These are phyloP conservation scores for Zymoseptoria crescenta DNA, from an alignment of 2,329 filamentous ascomycete genomes.

Conservation along the genomic window DNA sequence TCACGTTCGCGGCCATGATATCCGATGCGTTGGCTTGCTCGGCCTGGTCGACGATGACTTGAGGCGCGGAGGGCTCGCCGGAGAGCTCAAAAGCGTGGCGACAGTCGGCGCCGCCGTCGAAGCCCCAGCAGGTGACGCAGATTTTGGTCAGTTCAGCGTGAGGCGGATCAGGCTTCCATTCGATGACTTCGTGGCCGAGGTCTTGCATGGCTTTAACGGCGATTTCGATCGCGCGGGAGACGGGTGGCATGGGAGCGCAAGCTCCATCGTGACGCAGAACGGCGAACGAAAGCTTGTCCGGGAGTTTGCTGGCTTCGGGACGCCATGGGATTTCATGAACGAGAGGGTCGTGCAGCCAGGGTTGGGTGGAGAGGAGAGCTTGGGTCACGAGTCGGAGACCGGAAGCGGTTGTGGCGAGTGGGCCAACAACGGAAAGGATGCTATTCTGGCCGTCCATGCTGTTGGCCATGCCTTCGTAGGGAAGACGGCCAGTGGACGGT, in stretches of 20 bases:
- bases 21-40: slow-evolving; percentile 35
- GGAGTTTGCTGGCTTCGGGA: slow-evolving; percentile 34
- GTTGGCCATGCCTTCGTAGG: slow-evolving; percentile 53
- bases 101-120: slow-evolving; percentile 46
- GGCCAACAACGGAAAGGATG: slow-evolving; percentile 56
- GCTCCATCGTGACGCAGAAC: slow-evolving; percentile 46
- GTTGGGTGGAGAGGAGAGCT: slow-evolving; percentile 49
- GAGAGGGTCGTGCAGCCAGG: slow-evolving; percentile 60
- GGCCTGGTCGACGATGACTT: slow-evolving; percentile 34
- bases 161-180: slow-evolving; percentile 48
- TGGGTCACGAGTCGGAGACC: slow-evolving; percentile 50
- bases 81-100: slow-evolving; percentile 46
- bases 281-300: slow-evolving; percentile 44
- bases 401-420: slow-evolving; percentile 49
- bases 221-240: slow-evolving; percentile 47
- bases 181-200: slow-evolving; percentile 51
- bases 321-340: slow-evolving; percentile 61
- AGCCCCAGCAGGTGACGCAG: slow-evolving; percentile 33
- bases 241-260: slow-evolving; percentile 49
- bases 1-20: slow-evolving; percentile 44
- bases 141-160: slow-evolving; percentile 36
- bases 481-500: slow-evolving; percentile 34
- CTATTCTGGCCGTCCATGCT: slow-evolving; percentile 57
- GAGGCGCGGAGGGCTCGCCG: slow-evolving; percentile 45
- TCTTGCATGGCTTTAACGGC: slow-evolving; percentile 43